Evolutionary conservation across 2,329 filamentous ascomycete species (phyloP).

Genomic region (Aureobasidium vineae): DNA sequence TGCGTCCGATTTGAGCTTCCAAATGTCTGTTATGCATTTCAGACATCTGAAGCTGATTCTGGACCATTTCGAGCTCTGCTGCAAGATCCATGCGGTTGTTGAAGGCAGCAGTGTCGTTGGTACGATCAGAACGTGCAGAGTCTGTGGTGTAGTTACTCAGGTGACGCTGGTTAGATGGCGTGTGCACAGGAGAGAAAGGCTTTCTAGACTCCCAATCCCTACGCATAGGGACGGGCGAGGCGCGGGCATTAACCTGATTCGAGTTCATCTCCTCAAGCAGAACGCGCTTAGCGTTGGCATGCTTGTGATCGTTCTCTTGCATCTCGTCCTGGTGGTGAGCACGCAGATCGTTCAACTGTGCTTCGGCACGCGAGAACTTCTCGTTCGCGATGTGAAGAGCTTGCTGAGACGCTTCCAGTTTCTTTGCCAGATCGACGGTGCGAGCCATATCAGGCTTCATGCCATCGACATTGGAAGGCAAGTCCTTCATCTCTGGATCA

Average conservation of each 20-base stretch:
- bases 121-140: conserved; percentile 80
- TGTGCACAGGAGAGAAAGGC: conserved; percentile 69
- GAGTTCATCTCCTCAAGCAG: conserved; percentile 84
- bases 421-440: conserved; percentile 74
- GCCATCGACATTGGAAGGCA: conserved; percentile 57
- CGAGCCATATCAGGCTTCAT: conserved; percentile 65
- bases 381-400: conserved; percentile 81
- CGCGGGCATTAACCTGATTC: conserved; percentile 70
- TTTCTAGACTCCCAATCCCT: conserved; percentile 61
- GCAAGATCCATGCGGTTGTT: conserved; percentile 90
- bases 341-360: conserved; percentile 75
- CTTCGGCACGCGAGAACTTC: conserved; percentile 76
- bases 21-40: conserved; percentile 96
- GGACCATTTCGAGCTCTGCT: conserved; percentile 83
- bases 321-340: conserved; percentile 70
- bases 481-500: conserved; percentile 68
- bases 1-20: conserved; percentile 78
- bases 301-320: conserved; percentile 61
- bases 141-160: conserved; percentile 67
- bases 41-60: conserved; percentile 88
- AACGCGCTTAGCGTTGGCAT: conserved; percentile 66
- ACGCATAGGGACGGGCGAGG: conserved; percentile 70
- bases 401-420: conserved; percentile 84
- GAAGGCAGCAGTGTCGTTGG: conserved; percentile 76
- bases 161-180: conserved; percentile 68